Percentiles rank a stretch among this genome's conserved stretches.
Evolutionary conservation across 345 rosid genomes (phyloP).

Genomic region (Citrus cavaleriei): DNA sequence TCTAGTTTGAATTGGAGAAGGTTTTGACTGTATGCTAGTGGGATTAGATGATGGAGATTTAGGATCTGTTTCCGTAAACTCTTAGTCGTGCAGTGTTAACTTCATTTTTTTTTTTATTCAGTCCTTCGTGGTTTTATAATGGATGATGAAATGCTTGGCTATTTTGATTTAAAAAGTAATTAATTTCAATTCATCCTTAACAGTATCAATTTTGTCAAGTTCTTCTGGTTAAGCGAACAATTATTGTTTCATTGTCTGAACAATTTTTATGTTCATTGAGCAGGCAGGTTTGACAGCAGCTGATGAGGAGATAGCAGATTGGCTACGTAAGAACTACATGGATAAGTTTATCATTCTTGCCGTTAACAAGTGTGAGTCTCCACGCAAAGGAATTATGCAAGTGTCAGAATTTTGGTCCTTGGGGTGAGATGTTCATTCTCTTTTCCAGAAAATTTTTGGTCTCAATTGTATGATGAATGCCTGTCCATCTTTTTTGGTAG

Average conservation of each 20-base stretch:
- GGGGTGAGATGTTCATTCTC: conserved; percentile 49
- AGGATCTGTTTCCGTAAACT: background rate
- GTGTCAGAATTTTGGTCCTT: conserved; percentile 93
- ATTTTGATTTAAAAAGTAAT: background rate
- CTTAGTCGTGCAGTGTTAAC: background rate
- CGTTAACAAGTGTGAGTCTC: conserved; percentile 96
- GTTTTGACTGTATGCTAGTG: background rate
- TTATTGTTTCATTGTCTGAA: background rate
- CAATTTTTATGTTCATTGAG: conserved; percentile 13
- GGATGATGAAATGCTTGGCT: background rate
- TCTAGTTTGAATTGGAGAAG: background rate
- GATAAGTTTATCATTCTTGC: conserved; percentile 67
- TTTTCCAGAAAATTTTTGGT: conserved; percentile 1
- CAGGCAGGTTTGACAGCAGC: conserved; percentile 89
- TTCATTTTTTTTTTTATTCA: background rate
- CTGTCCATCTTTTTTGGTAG: background rate
- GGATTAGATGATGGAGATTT: background rate
- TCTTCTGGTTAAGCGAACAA: background rate
- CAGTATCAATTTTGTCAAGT: background rate
- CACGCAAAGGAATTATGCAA: conserved; percentile 90
- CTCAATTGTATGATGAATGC: conserved; percentile 1
- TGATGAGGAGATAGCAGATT: conserved; percentile 90
- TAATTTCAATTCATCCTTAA: background rate
- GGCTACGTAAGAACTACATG: conserved; percentile 89
- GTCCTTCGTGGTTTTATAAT: background rate